phyloP scores from a whole-genome alignment of 108 stramenopile species.

The Fistulifera solaris region DNA sequence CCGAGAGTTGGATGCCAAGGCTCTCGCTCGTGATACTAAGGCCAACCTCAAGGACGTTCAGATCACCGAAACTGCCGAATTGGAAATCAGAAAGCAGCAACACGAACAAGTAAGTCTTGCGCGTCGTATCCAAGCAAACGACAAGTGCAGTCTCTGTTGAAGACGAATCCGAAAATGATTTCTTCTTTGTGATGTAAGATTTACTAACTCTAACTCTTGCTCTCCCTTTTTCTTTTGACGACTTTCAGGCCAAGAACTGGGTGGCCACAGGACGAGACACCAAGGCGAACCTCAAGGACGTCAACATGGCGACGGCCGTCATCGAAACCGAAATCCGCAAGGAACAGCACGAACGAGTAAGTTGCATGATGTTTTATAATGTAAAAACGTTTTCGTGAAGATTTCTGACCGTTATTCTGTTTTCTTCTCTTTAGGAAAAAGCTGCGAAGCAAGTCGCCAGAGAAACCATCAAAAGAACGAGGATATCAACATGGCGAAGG shows the following conservation, averaged over 20 bases:
- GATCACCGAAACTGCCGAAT: conserved; percentile 1
- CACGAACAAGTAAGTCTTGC: conserved; percentile 6
- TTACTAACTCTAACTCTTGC: too few species aligned
- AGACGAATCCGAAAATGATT: too few species aligned
- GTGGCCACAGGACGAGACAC: conserved; percentile 17
- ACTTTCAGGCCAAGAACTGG: conserved; percentile 10
- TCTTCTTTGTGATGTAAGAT: too few species aligned
- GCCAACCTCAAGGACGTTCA: conserved; percentile 24
- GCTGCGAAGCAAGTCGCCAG: background rate
- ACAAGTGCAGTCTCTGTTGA: too few species aligned
- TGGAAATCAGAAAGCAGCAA: conserved; percentile 9
- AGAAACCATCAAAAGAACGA: background rate
- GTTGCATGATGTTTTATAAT: too few species aligned
- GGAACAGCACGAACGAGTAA: conserved; percentile 12
- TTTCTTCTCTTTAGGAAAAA: background rate
- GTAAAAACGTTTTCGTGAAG: background rate
- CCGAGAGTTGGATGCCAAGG: conserved; percentile 19
- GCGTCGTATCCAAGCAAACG: too few species aligned
- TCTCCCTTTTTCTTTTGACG: background rate
- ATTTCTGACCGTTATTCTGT: background rate
- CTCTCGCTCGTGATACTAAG: conserved; percentile 9
- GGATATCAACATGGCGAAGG: conserved; percentile 6
- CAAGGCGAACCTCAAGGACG: conserved; percentile 21
- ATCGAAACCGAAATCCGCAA: conserved; percentile 11
- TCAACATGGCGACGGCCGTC: conserved; percentile 15